Base-by-base conservation (phyloP, 495 filamentous ascomycete species). In the Hypoxylon fuscum region DNA sequence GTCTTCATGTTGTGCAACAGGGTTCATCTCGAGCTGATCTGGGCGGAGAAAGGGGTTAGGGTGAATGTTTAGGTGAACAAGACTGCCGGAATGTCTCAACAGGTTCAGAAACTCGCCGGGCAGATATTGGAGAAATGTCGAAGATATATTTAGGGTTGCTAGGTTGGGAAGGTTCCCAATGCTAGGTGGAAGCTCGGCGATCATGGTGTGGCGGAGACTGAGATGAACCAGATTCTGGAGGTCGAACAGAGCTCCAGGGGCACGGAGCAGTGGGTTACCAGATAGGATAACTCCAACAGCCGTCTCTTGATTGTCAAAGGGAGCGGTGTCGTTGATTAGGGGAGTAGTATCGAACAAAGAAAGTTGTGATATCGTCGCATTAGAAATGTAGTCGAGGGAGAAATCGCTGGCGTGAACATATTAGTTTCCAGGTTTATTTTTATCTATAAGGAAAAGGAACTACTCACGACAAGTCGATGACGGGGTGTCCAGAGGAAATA, bases 71-170 rank as follows among this genome's bases (percentile, higher is more conserved):
- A 84, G 48, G 0, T 55, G 71, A 1, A 49, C 50, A 12, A 84
- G 71, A 34, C 69, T 74, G 47, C 64, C 60, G 6, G 65, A 75
- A 10, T 41, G 71, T 9, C 75, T 72, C 34, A 92, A 71, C 2
- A 92, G 73, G 47, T 77, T 75, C 1, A 92, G 76, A 0, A 94
- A 70, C 64, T 93, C 90, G 72, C 80, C 89, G 0, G 92, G 92
- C 5, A 96, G 81, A 49, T 74, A 85, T 4, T 76, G 76, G 7
- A 96, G 78, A n/a, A 72, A 66, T 61, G 95, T 95, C 40, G 88
- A 80, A 5, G 87, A 83, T 11, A 96, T 55, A 50, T 93, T 93
- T 6, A 95, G 78, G 25, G 86, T 82, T 64, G 81, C 73, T 4
- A 96, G 75, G 37, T 86, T 84, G 4, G 69, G 77, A 11, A 96